Base-by-base conservation (phyloP, 164 flowering plant species). In the Macadamia tetraphylla region DNA sequence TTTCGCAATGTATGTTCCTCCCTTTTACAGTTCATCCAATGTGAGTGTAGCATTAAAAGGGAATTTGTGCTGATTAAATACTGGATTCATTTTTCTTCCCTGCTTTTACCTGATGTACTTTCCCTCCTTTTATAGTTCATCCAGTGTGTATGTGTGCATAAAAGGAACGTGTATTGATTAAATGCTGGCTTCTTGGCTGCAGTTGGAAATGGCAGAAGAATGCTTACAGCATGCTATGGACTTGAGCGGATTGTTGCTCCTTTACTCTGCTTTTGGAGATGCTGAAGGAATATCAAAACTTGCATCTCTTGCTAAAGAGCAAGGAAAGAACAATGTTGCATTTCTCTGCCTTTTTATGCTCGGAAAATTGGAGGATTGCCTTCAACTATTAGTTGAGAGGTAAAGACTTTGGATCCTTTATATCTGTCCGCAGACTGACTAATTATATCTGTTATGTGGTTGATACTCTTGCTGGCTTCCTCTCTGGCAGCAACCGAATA, bases 151-250 rank as follows among this genome's bases (percentile, higher is more conserved):
- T 35, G 40, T 35, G 5, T 5, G 40, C 3, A 35, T 35, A 35
- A 35, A 35, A 5, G 40, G 40, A 35, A 2, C 5, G 9, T 42
- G 53, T 29, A 35, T 53, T 53, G n/a, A 14, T 11, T 51, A n/a
- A 32, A 60, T 29, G 18, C 56, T 66, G 23, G 15, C 74, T 74
- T 63, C 62, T 56, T 67, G 61, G 51, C 59, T 85, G 80, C 96
- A 95, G 99, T 79, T 95, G 65, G 94, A 91, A 75, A 81, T 95
- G 93, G 98, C 99, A 5, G 98, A 92, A 78, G 89, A 89, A 73
- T 95, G 98, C 73, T 76, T 95, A 77, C 80, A 77, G 79, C 75
- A 82, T 70, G 99, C 98, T 44, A 87, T 81, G 82, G 99, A 95
- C 75, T 83, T 92, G 84, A 92, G 98, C 82, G 98, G 98, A 46